Evolutionary conservation across 2,329 filamentous ascomycete species (phyloP).

Genomic region (Fusarium tanahbumbuense): DNA sequence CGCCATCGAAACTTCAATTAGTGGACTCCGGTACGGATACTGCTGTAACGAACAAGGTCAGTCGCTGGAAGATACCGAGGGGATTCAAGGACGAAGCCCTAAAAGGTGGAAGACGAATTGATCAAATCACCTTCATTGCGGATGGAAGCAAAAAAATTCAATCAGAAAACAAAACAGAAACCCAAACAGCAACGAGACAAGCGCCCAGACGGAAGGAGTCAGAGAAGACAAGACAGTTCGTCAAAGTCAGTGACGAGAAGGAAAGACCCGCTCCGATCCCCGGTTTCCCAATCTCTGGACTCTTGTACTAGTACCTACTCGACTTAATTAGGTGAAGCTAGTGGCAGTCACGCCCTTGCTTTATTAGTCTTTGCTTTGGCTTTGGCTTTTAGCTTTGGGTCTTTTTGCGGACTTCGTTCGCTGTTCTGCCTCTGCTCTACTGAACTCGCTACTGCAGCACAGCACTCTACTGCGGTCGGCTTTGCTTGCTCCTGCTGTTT

Average conservation of each 20-base stretch:
- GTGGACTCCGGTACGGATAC: slow-evolving; percentile 8
- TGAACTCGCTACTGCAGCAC: not conserved
- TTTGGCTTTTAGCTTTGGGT: not conserved
- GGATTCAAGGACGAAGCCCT: not conserved
- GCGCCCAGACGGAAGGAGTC: slow-evolving; percentile 31
- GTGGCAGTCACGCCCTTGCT: slow-evolving; percentile 36
- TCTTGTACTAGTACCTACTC: slow-evolving; percentile 12
- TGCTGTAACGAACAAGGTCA: slow-evolving; percentile 16
- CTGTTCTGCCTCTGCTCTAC: not conserved
- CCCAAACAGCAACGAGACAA: slow-evolving; percentile 18
- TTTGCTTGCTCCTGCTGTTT: not conserved
- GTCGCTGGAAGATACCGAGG: not conserved
- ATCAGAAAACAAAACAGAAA: not conserved
- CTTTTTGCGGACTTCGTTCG: not conserved
- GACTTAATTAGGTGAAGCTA: slow-evolving; percentile 13
- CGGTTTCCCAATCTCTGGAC: slow-evolving; percentile 22
- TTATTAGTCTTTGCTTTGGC: not conserved
- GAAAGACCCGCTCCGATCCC: slow-evolving; percentile 35
- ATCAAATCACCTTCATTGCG: not conserved
- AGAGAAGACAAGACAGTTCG: slow-evolving; percentile 6
- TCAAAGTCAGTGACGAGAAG: not conserved
- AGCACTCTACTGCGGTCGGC: not conserved
- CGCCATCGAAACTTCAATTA: slow-evolving; percentile 16
- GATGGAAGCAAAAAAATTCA: not conserved
- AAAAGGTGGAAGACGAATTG: not conserved